Evolutionary conservation across 2,329 filamentous ascomycete species (phyloP).

Genomic region (Neopestalotiopsis sp.): DNA sequence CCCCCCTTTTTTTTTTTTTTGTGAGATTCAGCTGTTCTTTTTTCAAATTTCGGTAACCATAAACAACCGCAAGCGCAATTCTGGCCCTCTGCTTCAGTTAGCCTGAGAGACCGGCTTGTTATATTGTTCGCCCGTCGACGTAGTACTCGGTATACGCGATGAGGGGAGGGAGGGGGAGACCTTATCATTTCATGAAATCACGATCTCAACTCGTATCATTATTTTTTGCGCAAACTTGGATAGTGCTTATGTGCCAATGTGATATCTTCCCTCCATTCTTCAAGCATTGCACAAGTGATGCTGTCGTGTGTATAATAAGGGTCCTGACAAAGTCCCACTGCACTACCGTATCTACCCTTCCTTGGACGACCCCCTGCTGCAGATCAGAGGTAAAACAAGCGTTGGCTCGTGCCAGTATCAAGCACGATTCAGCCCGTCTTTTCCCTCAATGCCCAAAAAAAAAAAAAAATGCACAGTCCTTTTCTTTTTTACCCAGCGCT

Average conservation of each 20-base stretch:
- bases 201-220: neutral
- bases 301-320: neutral
- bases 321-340: neutral
- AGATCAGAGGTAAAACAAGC: conserved; percentile 11
- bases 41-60: neutral
- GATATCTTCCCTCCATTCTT: neutral
- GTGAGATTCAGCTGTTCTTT: neutral
- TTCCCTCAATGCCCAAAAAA: neutral
- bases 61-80: conserved; percentile 4
- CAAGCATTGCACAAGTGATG: neutral
- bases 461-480: neutral
- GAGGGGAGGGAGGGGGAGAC: neutral
- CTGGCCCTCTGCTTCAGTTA: neutral
- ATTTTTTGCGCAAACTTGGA: neutral
- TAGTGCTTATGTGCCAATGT: neutral
- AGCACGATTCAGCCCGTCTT: neutral
- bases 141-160: neutral
- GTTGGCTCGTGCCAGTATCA: conserved; percentile 14
- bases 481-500: neutral
- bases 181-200: neutral
- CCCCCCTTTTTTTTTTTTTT: conserved; percentile 3
- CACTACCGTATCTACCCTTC: neutral
- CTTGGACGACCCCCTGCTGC: neutral
- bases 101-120: neutral
- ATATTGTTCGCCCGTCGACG: neutral